Evolutionary conservation across 306 rosid species (phyloP).

Genomic region (Quercus robur): DNA sequence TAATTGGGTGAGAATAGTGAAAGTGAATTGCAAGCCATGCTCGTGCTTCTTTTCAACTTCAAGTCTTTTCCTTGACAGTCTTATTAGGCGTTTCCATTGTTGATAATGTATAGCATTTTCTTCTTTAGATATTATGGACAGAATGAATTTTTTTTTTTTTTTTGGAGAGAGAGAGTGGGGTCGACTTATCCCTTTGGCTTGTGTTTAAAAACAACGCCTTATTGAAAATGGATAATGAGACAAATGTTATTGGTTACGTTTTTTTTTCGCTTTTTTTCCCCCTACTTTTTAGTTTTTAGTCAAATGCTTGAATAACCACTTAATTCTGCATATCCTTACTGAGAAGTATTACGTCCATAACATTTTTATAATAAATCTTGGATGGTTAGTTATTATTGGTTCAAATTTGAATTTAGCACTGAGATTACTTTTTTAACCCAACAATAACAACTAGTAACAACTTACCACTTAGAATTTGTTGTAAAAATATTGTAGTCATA

Average conservation of each 20-base stretch:
- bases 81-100: not conserved
- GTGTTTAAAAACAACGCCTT: not conserved
- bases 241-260: not conserved
- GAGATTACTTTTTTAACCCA: no score
- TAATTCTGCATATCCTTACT: not conserved
- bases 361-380: accelerated
- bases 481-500: no score
- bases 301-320: not conserved
- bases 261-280: not conserved
- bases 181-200: not conserved
- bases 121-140: not conserved
- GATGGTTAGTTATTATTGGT: no score
- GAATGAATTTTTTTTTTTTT: not conserved
- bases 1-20: constrained; percentile 29
- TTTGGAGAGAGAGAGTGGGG: not conserved
- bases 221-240: not conserved
- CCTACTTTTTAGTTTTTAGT: not conserved
- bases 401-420: no score
- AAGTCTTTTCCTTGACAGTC: not conserved
- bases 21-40: constrained; percentile 41
- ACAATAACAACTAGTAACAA: no score
- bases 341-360: no score
- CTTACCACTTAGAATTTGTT: no score
- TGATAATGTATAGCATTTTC: not conserved
- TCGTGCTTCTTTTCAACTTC: not conserved